A percentile compares a stretch with the other conserved stretches of the same genome.
These are phyloP conservation scores for Teunomyces tritomae DNA, from an alignment of 805 yeast genomes.

Conservation along the genomic window DNA sequence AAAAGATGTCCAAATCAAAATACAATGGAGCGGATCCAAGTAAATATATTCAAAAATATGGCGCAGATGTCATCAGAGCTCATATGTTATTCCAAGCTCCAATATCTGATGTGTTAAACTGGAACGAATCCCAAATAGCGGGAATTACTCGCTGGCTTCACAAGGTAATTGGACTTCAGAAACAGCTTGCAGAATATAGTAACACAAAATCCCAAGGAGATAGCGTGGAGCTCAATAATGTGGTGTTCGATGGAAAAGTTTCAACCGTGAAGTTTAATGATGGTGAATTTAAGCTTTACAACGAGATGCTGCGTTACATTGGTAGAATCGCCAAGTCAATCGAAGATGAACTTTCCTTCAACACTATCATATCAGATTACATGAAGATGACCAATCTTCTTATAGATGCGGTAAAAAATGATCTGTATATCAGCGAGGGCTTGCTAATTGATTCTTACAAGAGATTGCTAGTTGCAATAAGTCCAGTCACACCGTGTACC, in stretches of 20 bases:
- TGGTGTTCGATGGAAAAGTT: slow-evolving; percentile 18
- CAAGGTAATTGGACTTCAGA: slow-evolving; percentile 44
- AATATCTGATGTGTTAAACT: slow-evolving; percentile 70
- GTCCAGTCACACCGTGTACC: slow-evolving; percentile 80
- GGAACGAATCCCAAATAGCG: slow-evolving; percentile 86
- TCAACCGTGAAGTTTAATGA: slow-evolving; percentile 28
- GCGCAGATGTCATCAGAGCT: slow-evolving; percentile 94
- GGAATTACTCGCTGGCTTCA: slow-evolving; percentile 88
- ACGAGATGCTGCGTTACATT: slow-evolving; percentile 49
- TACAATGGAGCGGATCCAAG: slow-evolving; percentile 92
- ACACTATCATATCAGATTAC: slow-evolving; percentile 84
- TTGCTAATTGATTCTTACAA: slow-evolving; percentile 49
- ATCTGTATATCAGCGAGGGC: slow-evolving; percentile 28
- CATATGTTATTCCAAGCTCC: slow-evolving; percentile 94
- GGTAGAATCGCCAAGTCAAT: slow-evolving; percentile 58
- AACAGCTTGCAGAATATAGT: slow-evolving; percentile 11
- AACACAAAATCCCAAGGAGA: neutral
- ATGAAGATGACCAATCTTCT: slow-evolving; percentile 74
- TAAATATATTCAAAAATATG: slow-evolving; percentile 68
- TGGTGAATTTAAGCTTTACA: slow-evolving; percentile 56
- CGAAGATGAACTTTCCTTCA: slow-evolving; percentile 58
- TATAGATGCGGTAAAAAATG: slow-evolving; percentile 33
- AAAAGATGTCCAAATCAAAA: slow-evolving; percentile 96
- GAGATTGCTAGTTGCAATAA: slow-evolving; percentile 57
- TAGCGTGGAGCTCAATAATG: slow-evolving; percentile 13